phyloP scores from a whole-genome alignment of 1,284 basidiomycete species.

The Pseudozyma tsukubaensis region DNA sequence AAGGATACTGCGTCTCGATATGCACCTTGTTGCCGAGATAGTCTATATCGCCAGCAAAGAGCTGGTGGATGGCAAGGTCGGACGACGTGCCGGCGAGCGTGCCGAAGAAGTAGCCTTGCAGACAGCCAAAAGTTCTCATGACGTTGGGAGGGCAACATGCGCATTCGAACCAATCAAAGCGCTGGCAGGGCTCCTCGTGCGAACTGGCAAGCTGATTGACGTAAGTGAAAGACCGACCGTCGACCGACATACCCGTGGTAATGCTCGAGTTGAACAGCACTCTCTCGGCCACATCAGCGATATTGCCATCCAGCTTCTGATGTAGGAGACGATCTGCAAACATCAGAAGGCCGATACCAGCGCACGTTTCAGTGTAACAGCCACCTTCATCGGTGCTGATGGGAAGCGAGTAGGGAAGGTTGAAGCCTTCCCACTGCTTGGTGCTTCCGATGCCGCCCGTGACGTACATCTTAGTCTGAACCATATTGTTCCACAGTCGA shows the following conservation, averaged over 20 bases:
- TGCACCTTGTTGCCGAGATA: conserved; percentile 19
- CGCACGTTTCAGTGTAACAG: conserved; percentile 37
- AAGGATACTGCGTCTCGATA: conserved; percentile 25
- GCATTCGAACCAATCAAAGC: conserved; percentile 37
- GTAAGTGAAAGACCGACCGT: conserved; percentile 31
- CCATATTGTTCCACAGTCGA: conserved; percentile 32
- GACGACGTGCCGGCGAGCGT: neutral
- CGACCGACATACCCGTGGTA: conserved; percentile 38
- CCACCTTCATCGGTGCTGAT: conserved; percentile 37
- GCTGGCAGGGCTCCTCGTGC: conserved; percentile 26
- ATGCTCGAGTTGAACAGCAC: conserved; percentile 36
- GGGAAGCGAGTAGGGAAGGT: conserved; percentile 28
- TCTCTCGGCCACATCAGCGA: conserved; percentile 36
- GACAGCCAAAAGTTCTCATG: conserved; percentile 27
- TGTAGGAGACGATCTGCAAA: conserved; percentile 29
- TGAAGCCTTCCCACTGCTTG: conserved; percentile 41
- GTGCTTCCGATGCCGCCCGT: conserved; percentile 32
- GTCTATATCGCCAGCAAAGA: conserved; percentile 26
- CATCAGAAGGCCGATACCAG: conserved; percentile 28
- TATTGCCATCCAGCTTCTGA: conserved; percentile 9
- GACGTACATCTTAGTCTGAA: conserved; percentile 31
- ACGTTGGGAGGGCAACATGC: conserved; percentile 41
- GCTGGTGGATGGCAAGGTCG: conserved; percentile 31
- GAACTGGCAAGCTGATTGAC: conserved; percentile 39
- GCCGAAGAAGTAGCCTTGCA: conserved; percentile 40